phyloP scores from a whole-genome alignment of 371 early-diverging fungal species.

The Rhizomucor miehei region DNA sequence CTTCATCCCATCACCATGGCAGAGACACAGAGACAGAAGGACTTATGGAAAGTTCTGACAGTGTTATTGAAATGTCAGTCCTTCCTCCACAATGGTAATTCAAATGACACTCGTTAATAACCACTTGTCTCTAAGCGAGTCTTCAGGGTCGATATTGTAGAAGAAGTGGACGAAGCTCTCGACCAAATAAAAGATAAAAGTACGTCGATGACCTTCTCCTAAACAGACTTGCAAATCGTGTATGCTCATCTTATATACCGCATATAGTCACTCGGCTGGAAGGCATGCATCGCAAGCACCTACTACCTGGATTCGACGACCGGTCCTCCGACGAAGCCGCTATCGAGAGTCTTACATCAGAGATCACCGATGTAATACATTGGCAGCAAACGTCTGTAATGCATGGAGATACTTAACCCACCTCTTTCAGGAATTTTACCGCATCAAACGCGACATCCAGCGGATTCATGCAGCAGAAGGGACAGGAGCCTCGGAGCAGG shows the following conservation, averaged over 20 bases:
- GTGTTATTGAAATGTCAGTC: slow-evolving; percentile 70
- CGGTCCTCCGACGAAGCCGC: slow-evolving; percentile 78
- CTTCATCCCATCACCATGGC: slow-evolving; percentile 36
- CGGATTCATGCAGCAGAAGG: slow-evolving; percentile 57
- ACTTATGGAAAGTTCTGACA: slow-evolving; percentile 64
- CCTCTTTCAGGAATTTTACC: slow-evolving; percentile 72
- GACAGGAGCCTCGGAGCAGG: slow-evolving; percentile 53
- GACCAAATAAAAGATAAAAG: slow-evolving; percentile 61
- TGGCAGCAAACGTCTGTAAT: background rate
- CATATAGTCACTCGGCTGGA: slow-evolving; percentile 79
- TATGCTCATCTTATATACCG: background rate
- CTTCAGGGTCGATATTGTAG: slow-evolving; percentile 83
- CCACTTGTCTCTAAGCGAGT: background rate
- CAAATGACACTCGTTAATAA: background rate
- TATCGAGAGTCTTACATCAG: slow-evolving; percentile 78
- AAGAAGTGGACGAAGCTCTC: slow-evolving; percentile 70
- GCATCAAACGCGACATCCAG: slow-evolving; percentile 79
- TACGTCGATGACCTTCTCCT: slow-evolving; percentile 23
- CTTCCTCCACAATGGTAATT: slow-evolving; percentile 83
- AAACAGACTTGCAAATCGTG: background rate
- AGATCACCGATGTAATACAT: slow-evolving; percentile 72
- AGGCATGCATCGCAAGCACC: slow-evolving; percentile 82
- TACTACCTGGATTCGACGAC: slow-evolving; percentile 95
- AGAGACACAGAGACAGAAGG: slow-evolving; percentile 60
- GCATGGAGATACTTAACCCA: too few relatives aligned